Evolutionary conservation across 2,329 filamentous ascomycete genomes (phyloP), one percentile per base, ranked within the genome.

Genomic region (Microsporum audouinii): DNA sequence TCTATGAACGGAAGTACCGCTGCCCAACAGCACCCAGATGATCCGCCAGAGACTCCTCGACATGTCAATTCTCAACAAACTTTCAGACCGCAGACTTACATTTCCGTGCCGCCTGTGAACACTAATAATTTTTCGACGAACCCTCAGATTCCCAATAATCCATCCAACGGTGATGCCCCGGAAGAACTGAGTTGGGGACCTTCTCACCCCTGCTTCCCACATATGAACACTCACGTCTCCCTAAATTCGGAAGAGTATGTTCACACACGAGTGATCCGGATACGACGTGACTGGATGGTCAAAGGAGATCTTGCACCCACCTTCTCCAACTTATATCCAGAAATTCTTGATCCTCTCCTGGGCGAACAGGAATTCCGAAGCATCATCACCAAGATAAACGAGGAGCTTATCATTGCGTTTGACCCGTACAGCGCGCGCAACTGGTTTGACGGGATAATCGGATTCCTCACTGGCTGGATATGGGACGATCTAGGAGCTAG

Each of bases 311-410:
- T 96, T 33, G 92, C 91, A 1, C 94, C 94, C 0, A 90, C 91
- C 0, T 97, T 95, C 71, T 94, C 89, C 14, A 96, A 97, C 68
- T 79, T 96, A 2, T 99, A 99, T 69, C 94, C 94, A 0, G 94
- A 99, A 71, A 95, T 99, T 62, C 79, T 99, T 5, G 91, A 96
- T 66, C 89, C 91, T 0, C 84, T 91, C 36, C 77, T 99, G 49
- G 82, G 84, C 0, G 94, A 99, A 72, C 86, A 87, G 62, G 89
- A 95, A 68, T 99, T 99, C 70, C 84, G 94, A 2, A 80, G 80
- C 8, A 77, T 97, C 34, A 84, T 99, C 60, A 85, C 91, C 62
- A 88, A 86, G 68, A 80, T 97, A 60, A 99, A 99, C 70, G 76
- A 82, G 10, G 85, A 89, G 65, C 77, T 97, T 14, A 77, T 87